These are phyloP conservation scores for Arxiozyma bovina DNA, from an alignment of 1,139 yeast species.

Conservation along the genomic window DNA sequence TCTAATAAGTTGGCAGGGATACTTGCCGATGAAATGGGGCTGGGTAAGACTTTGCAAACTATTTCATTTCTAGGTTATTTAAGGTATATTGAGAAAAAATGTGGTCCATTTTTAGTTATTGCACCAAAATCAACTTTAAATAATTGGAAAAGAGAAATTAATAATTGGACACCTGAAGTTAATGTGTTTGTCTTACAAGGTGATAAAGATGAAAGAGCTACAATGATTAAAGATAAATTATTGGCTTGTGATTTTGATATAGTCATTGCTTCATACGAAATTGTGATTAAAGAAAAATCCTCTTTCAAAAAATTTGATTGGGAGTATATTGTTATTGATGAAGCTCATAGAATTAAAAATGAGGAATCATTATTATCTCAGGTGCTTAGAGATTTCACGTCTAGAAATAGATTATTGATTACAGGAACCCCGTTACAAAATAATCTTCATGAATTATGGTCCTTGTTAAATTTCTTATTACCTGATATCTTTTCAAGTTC, in stretches of 20 bases:
- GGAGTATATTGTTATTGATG: slow-evolving; percentile 93
- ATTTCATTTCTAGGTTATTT: slow-evolving; percentile 84
- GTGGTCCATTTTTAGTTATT: slow-evolving; percentile 85
- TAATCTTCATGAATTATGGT: slow-evolving; percentile 94
- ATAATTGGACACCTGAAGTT: slow-evolving; percentile 95
- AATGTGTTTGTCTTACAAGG: slow-evolving; percentile 81
- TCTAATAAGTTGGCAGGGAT: slow-evolving; percentile 82
- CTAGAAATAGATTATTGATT: slow-evolving; percentile 73
- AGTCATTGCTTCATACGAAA: slow-evolving; percentile 81
- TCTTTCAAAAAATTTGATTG: slow-evolving; percentile 74
- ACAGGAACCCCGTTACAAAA: slow-evolving; percentile 97
- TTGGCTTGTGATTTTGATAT: slow-evolving; percentile 79
- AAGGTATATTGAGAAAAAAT: slow-evolving; percentile 64
- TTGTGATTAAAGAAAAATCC: slow-evolving; percentile 81
- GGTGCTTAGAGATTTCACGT: slow-evolving; percentile 76
- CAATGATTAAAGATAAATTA: slow-evolving; percentile 50
- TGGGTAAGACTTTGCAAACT: slow-evolving; percentile 91
- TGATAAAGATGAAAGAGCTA: slow-evolving; percentile 63
- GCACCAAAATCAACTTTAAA: slow-evolving; percentile 94
- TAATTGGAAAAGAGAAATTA: slow-evolving; percentile 92
- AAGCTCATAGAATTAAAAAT: slow-evolving; percentile 93
- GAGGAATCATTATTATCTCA: slow-evolving; percentile 87
- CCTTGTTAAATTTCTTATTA: slow-evolving; percentile 73
- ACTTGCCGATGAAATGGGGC: slow-evolving; percentile 96
- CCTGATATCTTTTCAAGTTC: slow-evolving; percentile 95